Conservation (phyloP, 2,329 filamentous ascomycete genomes). For the Colletotrichum spinosum region DNA sequence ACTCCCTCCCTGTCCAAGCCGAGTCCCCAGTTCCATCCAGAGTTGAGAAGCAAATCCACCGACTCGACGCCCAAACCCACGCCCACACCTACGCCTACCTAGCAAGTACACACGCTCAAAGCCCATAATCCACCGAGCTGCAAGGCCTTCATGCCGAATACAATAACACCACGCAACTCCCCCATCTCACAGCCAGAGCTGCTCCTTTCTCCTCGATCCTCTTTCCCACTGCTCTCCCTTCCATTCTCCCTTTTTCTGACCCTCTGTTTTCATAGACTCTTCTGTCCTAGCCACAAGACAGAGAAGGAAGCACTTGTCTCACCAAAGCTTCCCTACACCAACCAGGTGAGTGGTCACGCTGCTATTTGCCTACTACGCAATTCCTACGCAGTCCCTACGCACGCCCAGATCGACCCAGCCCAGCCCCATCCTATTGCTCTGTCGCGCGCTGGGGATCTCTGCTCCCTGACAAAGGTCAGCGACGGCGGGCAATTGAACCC, state of each 20-base stretch:
- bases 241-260: conserved; percentile 35
- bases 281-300: conserved; percentile 33
- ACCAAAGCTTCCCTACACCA: conserved; percentile 20
- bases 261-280: conserved; percentile 27
- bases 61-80: conserved; percentile 6
- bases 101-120: no score
- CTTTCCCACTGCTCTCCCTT: conserved; percentile 34
- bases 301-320: conserved; percentile 35
- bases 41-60: conserved; percentile 3
- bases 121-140: background rate
- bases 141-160: conserved; percentile 15
- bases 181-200: background rate
- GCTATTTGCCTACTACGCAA: background rate
- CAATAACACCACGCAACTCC: conserved; percentile 33
- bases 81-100: no score
- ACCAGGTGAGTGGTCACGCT: conserved; percentile 26
- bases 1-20: conserved; percentile 12
- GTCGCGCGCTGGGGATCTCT: background rate
- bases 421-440: conserved; percentile 1
- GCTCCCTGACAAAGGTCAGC: conserved; percentile 21
- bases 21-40: conserved; percentile 5
- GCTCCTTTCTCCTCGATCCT: conserved; percentile 21
- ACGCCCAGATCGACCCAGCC: background rate
- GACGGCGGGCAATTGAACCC: conserved; percentile 19
- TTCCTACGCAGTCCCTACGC: no score